Percentiles rank a stretch among this genome's conserved stretches.
Conservation (phyloP, 768 basidiomycete species). For the Pholiota conissans region DNA sequence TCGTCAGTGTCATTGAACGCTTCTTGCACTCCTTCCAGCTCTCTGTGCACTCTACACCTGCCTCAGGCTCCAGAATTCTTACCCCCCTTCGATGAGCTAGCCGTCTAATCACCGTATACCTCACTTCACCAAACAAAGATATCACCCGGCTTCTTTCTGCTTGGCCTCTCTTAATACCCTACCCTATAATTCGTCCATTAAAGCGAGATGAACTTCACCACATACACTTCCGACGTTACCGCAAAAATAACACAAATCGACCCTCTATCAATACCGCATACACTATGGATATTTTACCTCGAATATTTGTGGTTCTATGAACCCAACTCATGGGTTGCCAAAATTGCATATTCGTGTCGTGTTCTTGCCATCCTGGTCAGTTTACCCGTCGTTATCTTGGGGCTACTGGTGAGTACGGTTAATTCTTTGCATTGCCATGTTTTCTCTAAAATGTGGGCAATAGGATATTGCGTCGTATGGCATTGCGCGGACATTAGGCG, state of each 20-base stretch:
- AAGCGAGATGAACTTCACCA: slow-evolving; percentile 32
- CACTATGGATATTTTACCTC: slow-evolving; percentile 62
- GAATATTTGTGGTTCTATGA: slow-evolving; percentile 65
- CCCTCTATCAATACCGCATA: slow-evolving; percentile 37
- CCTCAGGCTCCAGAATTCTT: neutral
- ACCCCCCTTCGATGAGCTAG: neutral
- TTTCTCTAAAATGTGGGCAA: slow-evolving; percentile 3
- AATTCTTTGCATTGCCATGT: slow-evolving; percentile 7
- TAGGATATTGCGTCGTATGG: slow-evolving; percentile 83
- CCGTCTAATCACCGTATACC: neutral
- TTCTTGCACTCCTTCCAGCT: neutral
- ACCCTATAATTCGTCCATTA: neutral
- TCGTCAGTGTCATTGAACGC: neutral
- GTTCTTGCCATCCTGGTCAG: slow-evolving; percentile 64
- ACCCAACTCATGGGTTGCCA: slow-evolving; percentile 66
- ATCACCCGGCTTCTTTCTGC: neutral
- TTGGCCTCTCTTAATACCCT: neutral
- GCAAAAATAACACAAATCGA: slow-evolving; percentile 27
- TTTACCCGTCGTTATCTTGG: slow-evolving; percentile 59
- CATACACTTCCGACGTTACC: slow-evolving; percentile 29
- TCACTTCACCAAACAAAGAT: neutral
- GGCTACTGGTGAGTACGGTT: slow-evolving; percentile 48
- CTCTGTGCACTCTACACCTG: neutral
- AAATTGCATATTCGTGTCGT: slow-evolving; percentile 61
- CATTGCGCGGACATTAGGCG: slow-evolving; percentile 79